phyloP scores from a whole-genome alignment of 495 filamentous ascomycete species.

The Lepraria neglecta region DNA sequence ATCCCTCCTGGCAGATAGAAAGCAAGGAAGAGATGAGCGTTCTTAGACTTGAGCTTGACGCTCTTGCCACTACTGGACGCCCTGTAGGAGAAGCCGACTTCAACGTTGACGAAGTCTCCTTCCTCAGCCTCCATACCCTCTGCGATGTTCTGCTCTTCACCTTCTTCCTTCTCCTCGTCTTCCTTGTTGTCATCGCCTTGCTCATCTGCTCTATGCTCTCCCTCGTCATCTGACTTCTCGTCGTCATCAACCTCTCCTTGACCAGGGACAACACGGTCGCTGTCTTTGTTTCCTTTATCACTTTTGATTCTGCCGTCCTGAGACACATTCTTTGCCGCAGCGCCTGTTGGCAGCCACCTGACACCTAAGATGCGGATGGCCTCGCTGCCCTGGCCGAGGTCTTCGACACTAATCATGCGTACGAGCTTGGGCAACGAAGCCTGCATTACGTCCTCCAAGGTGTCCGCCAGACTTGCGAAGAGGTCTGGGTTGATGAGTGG shows the following conservation, averaged over 20 bases:
- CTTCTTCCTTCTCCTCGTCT: conserved; percentile 27
- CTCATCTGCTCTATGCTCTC: conserved; percentile 23
- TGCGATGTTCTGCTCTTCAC: conserved; percentile 44
- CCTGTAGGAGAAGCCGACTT: conserved; percentile 64
- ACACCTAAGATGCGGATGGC: conserved; percentile 57
- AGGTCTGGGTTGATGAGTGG: conserved; percentile 65
- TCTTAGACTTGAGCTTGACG: conserved; percentile 55
- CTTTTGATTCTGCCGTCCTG: conserved; percentile 47
- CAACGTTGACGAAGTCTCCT: conserved; percentile 66
- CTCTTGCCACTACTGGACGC: conserved; percentile 50
- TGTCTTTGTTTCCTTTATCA: conserved; percentile 36
- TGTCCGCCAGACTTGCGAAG: conserved; percentile 57
- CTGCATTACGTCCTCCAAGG: conserved; percentile 68
- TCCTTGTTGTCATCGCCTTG: conserved; percentile 26
- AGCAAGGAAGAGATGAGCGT: conserved; percentile 61
- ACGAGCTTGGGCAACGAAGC: conserved; percentile 56
- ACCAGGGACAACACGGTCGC: conserved; percentile 47
- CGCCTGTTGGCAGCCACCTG: conserved; percentile 59
- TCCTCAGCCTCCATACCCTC: conserved; percentile 69
- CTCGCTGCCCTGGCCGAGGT: conserved; percentile 64
- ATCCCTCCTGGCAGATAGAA: conserved; percentile 59
- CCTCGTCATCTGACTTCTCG: conserved; percentile 21
- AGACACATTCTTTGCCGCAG: conserved; percentile 52
- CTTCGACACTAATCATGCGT: conserved; percentile 62
- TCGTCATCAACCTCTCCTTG: conserved; percentile 32